phyloP scores from a whole-genome alignment of 495 filamentous ascomycete genomes.

The Penicillium chermesinum region DNA sequence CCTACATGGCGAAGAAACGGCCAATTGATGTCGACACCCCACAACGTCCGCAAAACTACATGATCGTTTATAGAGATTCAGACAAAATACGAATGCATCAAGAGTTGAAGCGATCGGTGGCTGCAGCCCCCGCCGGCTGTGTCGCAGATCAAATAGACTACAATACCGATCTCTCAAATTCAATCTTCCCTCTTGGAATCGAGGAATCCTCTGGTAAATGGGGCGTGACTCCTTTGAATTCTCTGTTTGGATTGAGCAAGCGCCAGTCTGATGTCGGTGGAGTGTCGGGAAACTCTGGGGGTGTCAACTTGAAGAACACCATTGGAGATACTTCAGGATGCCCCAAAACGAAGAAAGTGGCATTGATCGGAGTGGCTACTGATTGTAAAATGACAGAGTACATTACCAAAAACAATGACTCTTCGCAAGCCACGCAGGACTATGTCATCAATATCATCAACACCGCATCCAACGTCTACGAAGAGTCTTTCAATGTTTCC shows the following conservation, averaged over 20 bases:
- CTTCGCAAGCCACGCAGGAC: constrained; percentile 46
- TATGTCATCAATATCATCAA: constrained; percentile 86
- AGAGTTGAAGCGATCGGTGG: constrained; percentile 49
- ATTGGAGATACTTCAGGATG: constrained; percentile 82
- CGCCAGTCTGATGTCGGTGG: constrained; percentile 52
- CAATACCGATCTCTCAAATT: constrained; percentile 62
- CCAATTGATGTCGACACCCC: constrained; percentile 67
- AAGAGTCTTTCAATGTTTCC: constrained; percentile 88
- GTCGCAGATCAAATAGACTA: constrained; percentile 62
- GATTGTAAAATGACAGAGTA: constrained; percentile 79
- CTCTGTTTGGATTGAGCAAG: constrained; percentile 51
- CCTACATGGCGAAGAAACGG: constrained; percentile 70
- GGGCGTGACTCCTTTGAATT: constrained; percentile 50
- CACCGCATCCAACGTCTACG: constrained; percentile 78
- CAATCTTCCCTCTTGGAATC: constrained; percentile 48
- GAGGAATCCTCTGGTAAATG: constrained; percentile 41
- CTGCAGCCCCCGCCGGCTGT: constrained; percentile 43
- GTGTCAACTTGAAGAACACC: constrained; percentile 73
- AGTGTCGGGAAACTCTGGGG: constrained; percentile 65
- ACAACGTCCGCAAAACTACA: constrained; percentile 61
- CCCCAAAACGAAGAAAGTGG: constrained; percentile 81
- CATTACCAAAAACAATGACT: constrained; percentile 49
- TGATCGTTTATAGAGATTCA: constrained; percentile 89
- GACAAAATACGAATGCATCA: constrained; percentile 57
- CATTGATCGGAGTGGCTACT: constrained; percentile 84